Evolutionary conservation across 768 basidiomycete genomes (phyloP), one percentile per base, ranked within the genome.

Genomic region (Leucosporidium yakuticum): DNA sequence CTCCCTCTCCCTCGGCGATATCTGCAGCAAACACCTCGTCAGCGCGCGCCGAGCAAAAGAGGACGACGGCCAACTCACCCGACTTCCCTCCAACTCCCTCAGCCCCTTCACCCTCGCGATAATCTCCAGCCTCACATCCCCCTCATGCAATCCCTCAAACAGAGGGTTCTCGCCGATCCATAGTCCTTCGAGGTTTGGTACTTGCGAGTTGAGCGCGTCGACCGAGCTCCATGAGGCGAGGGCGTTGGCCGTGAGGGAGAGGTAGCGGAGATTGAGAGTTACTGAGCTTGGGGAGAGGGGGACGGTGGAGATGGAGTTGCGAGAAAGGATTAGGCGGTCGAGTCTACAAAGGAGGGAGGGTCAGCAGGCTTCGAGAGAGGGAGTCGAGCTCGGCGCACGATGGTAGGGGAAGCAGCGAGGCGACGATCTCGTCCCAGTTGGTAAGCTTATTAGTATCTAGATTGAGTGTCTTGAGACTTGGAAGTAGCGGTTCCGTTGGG

Each of bases 151-250:
- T 88, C 73, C 74, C 71, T 59, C 80, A 49, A 83, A 78, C 49
- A 92, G 76, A 11, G 89, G 86, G 74, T 89, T 91, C 49, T 84
- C 84, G 54, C 78, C 79, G 67, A 90, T 71, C 55, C 84, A 82
- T 48, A 92, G 81, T 21, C 83, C 83, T 74, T 85, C 81, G 17
- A 94, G 80, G 62, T 76, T 66, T 21, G 90, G 90, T 72, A 86
- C 11, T 15, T 44, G 91, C 23, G 71, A 75, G 25, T 83, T 80
- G 54, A 94, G 76, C 2, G 83, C 82, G 77, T 91, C 88, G 57
- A 92, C 78, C 69, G 82, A 83, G 55, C 74, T 68, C 90, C 89
- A 91, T 25, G 80, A 69, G 21, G 76, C 68, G 51, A 94, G 77
- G 4, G 73, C 75, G 76, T 91, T 92, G 66, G 78, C 80, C 53